A percentile compares a stretch with the other conserved stretches of the same genome.
Conservation (phyloP, 768 basidiomycete genomes). For the Lactarius quietus region DNA sequence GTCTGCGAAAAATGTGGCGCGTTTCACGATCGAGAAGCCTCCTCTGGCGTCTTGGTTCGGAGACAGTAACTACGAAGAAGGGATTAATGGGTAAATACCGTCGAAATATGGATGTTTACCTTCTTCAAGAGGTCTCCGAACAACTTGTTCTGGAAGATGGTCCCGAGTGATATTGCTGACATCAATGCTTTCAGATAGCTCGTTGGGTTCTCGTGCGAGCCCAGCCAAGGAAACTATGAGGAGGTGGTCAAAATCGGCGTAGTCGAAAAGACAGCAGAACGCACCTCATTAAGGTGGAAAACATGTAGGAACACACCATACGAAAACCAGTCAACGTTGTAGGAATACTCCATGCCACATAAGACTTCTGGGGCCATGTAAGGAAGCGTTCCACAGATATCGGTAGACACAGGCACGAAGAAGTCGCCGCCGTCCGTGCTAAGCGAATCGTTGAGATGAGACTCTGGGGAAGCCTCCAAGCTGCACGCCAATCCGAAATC, state of each 20-base stretch:
- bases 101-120: neutral
- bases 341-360: constrained; percentile 19
- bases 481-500: constrained; percentile 62
- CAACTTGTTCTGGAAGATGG: constrained; percentile 4
- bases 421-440: neutral
- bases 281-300: constrained; percentile 17
- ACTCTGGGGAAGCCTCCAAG: constrained; percentile 3
- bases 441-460: neutral
- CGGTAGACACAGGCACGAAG: constrained; percentile 3
- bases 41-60: constrained; percentile 13
- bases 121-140: constrained; percentile 14
- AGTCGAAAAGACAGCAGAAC: neutral
- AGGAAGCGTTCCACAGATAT: constrained; percentile 19
- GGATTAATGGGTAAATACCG: neutral
- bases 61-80: constrained; percentile 3
- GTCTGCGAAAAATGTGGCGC: constrained; percentile 16
- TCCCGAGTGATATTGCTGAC: constrained; percentile 10
- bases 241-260: neutral
- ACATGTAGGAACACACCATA: constrained; percentile 23
- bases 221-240: constrained; percentile 22
- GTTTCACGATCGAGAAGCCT: constrained; percentile 9
- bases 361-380: constrained; percentile 26
- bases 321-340: constrained; percentile 23
- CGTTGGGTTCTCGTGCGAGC: constrained; percentile 11
- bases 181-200: constrained; percentile 19